A percentile compares a stretch with the other conserved stretches of the same genome.
Evolutionary conservation across 1,284 basidiomycete genomes (phyloP).

Genomic region (Puccinia triticina): DNA sequence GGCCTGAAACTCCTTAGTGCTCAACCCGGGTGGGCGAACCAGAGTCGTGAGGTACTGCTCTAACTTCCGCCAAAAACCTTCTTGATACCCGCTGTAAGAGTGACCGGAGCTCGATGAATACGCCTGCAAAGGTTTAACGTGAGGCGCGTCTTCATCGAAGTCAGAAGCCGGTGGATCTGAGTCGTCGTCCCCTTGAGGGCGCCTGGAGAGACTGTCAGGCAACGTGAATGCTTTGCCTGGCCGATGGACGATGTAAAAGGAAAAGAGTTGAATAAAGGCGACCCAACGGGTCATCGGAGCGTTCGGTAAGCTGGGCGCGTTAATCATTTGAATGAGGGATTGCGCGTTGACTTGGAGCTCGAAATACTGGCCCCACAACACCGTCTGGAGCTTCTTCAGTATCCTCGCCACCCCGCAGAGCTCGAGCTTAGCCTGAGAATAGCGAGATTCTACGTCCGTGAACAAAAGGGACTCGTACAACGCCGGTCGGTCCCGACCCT

Average conservation of each 20-base stretch:
- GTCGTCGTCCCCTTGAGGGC: neutral
- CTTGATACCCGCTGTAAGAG: neutral
- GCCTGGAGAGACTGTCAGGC: slow-evolving; percentile 21
- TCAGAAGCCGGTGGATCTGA: neutral
- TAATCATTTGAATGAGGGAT: slow-evolving; percentile 37
- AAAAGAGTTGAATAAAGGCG: slow-evolving; percentile 27
- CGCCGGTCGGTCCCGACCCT: neutral
- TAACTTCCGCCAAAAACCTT: neutral
- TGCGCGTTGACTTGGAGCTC: slow-evolving; percentile 35
- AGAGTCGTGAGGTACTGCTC: neutral
- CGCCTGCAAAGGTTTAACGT: neutral
- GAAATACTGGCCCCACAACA: slow-evolving; percentile 28
- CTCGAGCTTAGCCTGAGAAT: too few species aligned
- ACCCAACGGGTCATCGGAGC: slow-evolving; percentile 18
- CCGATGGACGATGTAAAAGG: slow-evolving; percentile 21
- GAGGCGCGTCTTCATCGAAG: slow-evolving; percentile 32
- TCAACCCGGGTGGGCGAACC: neutral
- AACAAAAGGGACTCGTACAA: slow-evolving; percentile 5
- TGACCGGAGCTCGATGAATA: too few species aligned
- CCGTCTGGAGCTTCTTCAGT: neutral
- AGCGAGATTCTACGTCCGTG: neutral
- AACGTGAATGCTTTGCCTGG: slow-evolving; percentile 16
- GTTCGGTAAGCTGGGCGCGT: neutral
- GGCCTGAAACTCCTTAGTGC: neutral
- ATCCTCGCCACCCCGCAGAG: too few species aligned